Evolutionary conservation across 2,329 filamentous ascomycete species (phyloP).

Genomic region (Colletotrichum siamense): DNA sequence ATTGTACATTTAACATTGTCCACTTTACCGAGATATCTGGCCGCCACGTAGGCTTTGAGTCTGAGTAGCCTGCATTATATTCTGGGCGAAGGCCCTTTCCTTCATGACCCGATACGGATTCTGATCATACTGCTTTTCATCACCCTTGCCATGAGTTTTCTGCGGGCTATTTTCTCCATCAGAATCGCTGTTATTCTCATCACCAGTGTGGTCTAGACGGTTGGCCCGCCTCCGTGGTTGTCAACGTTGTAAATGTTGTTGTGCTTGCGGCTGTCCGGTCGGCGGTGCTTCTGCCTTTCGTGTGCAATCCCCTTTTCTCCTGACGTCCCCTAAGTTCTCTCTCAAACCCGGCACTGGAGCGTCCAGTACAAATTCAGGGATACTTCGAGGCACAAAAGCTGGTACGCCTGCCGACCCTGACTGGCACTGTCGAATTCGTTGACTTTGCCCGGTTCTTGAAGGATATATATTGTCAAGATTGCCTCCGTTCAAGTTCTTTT

Average conservation of each 20-base stretch:
- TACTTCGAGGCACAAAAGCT: neutral
- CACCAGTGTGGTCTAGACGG: neutral
- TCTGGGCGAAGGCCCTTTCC: too few species aligned
- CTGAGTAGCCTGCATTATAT: too few species aligned
- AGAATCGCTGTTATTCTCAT: rapidly evolving
- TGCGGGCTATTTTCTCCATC: neutral
- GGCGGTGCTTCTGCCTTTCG: neutral
- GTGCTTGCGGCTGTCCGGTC: neutral
- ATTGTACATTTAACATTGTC: too few species aligned
- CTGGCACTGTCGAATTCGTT: neutral
- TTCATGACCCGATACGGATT: rapidly evolving
- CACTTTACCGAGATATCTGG: too few species aligned
- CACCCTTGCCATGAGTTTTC: too few species aligned
- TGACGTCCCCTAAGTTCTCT: neutral
- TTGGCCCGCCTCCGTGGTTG: neutral
- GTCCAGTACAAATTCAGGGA: neutral
- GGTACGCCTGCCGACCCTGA: rapidly evolving
- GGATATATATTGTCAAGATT: neutral
- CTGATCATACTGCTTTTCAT: too few species aligned
- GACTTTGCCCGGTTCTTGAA: neutral
- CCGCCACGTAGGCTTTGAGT: too few species aligned
- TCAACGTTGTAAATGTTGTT: neutral
- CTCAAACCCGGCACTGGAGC: neutral
- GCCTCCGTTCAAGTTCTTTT: rapidly evolving
- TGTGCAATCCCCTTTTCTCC: neutral